Conservation (phyloP, 2,329 filamentous ascomycete genomes). For the Arachnomyces sp. region DNA sequence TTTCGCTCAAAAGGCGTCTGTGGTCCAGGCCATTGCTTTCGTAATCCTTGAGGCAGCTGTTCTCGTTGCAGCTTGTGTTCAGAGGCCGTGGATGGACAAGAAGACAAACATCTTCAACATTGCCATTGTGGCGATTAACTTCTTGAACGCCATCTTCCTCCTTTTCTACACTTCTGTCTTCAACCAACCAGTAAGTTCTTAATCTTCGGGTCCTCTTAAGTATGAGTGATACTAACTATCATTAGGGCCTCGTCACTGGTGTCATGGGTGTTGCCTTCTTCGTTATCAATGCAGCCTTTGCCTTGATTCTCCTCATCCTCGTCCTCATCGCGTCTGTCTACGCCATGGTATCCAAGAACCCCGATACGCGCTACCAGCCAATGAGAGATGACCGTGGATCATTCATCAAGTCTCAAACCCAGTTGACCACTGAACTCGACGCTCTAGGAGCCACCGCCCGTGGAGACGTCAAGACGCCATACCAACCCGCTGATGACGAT, state of each 20-base stretch:
- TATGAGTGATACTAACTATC: constrained; percentile 8
- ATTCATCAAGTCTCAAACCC: constrained; percentile 92
- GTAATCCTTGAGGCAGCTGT: constrained; percentile 73
- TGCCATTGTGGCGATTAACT: constrained; percentile 80
- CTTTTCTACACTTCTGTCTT: constrained; percentile 84
- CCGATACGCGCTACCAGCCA: constrained; percentile 87
- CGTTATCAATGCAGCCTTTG: constrained; percentile 75
- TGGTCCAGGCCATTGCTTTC: constrained; percentile 71
- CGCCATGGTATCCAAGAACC: constrained; percentile 83
- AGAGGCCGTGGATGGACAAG: constrained; percentile 98
- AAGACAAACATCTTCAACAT: constrained; percentile 97
- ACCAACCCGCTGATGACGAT: constrained; percentile 61
- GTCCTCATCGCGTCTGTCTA: constrained; percentile 69
- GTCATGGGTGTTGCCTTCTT: constrained; percentile 86
- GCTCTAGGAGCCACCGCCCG: constrained; percentile 81
- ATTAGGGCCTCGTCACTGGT: constrained; percentile 65
- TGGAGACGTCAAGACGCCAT: constrained; percentile 60
- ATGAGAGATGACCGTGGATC: constrained; percentile 95
- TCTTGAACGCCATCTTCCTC: constrained; percentile 81
- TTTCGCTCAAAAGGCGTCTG: constrained; percentile 61
- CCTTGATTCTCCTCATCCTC: constrained; percentile 72
- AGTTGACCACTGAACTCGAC: constrained; percentile 79
- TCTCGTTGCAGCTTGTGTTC: constrained; percentile 66
- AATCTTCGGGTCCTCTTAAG: neutral
- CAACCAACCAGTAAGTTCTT: constrained; percentile 57